Conservation (phyloP, 495 filamentous ascomycete genomes). For the Friedmanniomyces endolithicus region DNA sequence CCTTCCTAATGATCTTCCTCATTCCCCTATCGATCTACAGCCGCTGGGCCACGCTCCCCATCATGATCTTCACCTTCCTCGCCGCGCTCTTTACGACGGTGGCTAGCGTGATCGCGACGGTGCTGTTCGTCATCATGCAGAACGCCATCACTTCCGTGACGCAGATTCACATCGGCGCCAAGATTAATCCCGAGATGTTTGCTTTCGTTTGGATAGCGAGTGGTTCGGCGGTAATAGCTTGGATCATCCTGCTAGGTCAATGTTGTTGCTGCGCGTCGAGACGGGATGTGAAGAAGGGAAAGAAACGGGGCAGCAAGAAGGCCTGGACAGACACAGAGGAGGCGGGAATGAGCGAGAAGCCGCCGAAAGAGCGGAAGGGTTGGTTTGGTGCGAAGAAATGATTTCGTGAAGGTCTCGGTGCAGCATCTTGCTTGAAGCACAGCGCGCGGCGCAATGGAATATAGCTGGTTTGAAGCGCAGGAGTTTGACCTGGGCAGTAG, state of each 20-base stretch:
- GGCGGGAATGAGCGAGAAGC: not conserved
- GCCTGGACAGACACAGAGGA: slow-evolving; percentile 5
- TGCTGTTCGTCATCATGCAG: slow-evolving; percentile 66
- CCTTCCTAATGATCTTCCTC: slow-evolving; percentile 55
- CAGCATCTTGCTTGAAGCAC: not conserved
- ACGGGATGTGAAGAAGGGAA: slow-evolving; percentile 46
- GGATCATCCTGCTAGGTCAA: slow-evolving; percentile 56
- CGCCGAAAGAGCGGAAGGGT: not conserved
- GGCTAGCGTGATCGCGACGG: slow-evolving; percentile 61
- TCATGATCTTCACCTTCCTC: slow-evolving; percentile 49
- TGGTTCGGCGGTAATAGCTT: slow-evolving; percentile 52
- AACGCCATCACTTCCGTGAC: slow-evolving; percentile 50
- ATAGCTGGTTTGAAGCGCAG: no score
- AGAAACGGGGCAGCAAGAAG: slow-evolving; percentile 31
- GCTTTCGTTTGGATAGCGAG: slow-evolving; percentile 76
- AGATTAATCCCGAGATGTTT: slow-evolving; percentile 63
- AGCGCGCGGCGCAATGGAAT: no score
- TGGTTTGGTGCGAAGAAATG: not conserved
- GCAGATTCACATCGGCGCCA: slow-evolving; percentile 61
- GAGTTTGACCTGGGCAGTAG: not conserved
- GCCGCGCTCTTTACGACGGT: slow-evolving; percentile 53
- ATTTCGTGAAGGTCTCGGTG: not conserved
- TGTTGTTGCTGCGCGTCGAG: slow-evolving; percentile 59
- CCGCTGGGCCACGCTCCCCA: slow-evolving; percentile 42
- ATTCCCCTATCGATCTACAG: slow-evolving; percentile 43